Evolutionary conservation across 2,329 filamentous ascomycete species (phyloP).

Genomic region (Rutstroemia sp.): DNA sequence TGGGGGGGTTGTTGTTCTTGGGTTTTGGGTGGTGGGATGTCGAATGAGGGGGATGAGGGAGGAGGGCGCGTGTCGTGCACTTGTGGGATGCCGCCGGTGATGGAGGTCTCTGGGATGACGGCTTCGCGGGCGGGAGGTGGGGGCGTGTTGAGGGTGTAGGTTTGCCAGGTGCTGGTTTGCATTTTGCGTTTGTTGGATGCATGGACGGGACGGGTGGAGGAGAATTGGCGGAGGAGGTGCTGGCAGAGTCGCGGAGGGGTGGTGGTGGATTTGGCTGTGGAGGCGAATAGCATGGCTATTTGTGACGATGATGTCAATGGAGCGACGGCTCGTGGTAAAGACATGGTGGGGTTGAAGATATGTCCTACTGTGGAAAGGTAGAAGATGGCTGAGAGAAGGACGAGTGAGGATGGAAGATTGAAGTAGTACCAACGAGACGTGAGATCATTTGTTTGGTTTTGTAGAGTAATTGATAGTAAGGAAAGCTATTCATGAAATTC

Average conservation of each 20-base stretch:
- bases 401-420: too few relatives aligned
- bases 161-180: constrained; percentile 59
- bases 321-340: constrained; percentile 23
- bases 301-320: constrained; percentile 27
- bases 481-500: not conserved
- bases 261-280: constrained; percentile 21
- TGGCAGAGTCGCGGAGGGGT: constrained; percentile 33
- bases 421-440: not conserved
- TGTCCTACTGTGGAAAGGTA: not conserved
- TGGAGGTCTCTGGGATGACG: constrained; percentile 53
- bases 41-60: constrained; percentile 32
- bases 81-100: constrained; percentile 39
- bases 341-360: constrained; percentile 18
- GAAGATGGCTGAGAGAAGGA: not conserved
- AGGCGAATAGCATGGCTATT: constrained; percentile 26
- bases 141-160: constrained; percentile 40
- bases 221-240: constrained; percentile 37
- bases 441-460: constrained; percentile 1
- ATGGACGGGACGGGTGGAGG: constrained; percentile 35
- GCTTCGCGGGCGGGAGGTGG: constrained; percentile 47
- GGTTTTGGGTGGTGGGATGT: constrained; percentile 7
- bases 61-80: constrained; percentile 41
- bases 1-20: constrained; percentile 28
- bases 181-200: constrained; percentile 52
- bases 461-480: not conserved